Conservation (phyloP, 257 asterid genomes). For the Handroanthus guayacan region DNA sequence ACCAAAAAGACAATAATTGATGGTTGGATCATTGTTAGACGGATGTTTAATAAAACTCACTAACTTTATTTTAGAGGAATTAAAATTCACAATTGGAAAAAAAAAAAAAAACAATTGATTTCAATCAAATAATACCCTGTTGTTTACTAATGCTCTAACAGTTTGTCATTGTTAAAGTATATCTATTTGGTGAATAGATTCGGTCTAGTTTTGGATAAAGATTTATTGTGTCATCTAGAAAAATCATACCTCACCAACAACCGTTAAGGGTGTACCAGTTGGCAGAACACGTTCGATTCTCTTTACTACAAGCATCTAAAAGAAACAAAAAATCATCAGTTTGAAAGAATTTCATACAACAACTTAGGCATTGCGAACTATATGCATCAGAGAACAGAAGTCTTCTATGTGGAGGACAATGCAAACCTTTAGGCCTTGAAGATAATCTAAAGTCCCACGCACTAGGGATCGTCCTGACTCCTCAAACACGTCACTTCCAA, state of each 20-base stretch:
- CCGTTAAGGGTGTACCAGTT: conserved; percentile 92
- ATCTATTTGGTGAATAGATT: neutral
- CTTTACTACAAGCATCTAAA: neutral
- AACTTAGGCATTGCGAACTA: conserved; percentile 8
- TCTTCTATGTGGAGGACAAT: conserved; percentile 19
- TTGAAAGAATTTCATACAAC: conserved; percentile 25
- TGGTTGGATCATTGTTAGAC: neutral
- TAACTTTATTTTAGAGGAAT: conserved; percentile 1
- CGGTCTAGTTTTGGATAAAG: neutral
- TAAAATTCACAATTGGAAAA: neutral
- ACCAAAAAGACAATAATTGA: neutral
- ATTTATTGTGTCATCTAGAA: conserved; percentile 1
- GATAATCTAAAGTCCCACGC: conserved; percentile 97
- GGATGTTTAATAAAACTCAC: neutral
- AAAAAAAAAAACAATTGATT: too few species aligned
- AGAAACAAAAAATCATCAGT: neutral
- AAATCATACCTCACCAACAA: conserved; percentile 93
- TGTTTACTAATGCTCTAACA: neutral
- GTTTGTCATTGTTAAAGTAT: conserved; percentile 16
- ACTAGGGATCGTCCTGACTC: conserved; percentile 93
- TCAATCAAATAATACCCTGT: too few species aligned
- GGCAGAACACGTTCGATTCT: conserved; percentile 97
- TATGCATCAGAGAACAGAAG: conserved; percentile 9
- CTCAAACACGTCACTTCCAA: conserved; percentile 95
- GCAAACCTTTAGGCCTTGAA: conserved; percentile 95